Base-by-base conservation (phyloP, 192 early-diverging fungal species). In the Pilobolus umbonatus region DNA sequence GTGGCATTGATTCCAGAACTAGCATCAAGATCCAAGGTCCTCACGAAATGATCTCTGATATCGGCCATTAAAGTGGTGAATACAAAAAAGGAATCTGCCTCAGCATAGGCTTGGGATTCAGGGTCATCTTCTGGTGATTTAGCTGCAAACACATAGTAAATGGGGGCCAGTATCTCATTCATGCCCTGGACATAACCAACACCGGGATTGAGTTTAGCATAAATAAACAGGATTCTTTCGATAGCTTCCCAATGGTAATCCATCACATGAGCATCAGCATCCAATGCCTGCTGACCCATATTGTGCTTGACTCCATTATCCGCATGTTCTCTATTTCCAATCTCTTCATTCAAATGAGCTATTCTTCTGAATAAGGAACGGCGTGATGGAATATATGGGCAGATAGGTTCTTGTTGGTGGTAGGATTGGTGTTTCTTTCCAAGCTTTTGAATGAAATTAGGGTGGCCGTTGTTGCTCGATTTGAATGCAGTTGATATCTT, bases 101-200 rank as follows among this genome's bases (percentile, higher is more conserved):
- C 90, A 17, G 83, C 85, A 53, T 89, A 82, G 4, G 82, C 85
- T 76, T 64, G 42, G 4, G 46, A 42, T 34, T 56, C 65, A 6
- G 34, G 68, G 69, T 72, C 60, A 19, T 54, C 42, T 7, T 65
- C 32, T 49, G 62, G 75, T 21, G 64, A 19, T 56, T 81, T 78
- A 24, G 74, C 79, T 17, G 89, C 86, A 59, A 87, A 71, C 5
- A 90, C 81, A 45, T 88, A 91, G 66, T 91, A 92, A 19, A 91
- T 74, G 0, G 90, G 90, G 1, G 81, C 90, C 19, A 92, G 67
- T 39, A 92, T 71, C 62, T 92, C 87, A 65, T 92, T 92, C 90
- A 93, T 91, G 29, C 90, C 91, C 66, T 93, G 91, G n/a, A 89
- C 85, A 60, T 93, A 93, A 2, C 86, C 84, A 11, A 88, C 78